phyloP scores from a whole-genome alignment of 2,329 filamentous ascomycete genomes.

The Botrytis porri region DNA sequence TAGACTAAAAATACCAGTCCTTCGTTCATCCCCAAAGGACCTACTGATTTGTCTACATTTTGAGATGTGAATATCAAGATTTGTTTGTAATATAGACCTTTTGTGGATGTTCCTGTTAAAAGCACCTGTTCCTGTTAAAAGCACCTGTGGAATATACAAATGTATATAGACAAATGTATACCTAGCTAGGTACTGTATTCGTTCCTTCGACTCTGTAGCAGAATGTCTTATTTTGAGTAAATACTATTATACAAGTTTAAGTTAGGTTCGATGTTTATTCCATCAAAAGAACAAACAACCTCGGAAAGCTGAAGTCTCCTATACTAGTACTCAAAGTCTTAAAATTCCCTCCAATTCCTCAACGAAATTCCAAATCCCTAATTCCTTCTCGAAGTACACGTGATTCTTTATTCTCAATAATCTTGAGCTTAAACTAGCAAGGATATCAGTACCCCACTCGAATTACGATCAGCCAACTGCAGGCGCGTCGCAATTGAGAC shows the following conservation, averaged over 20 bases:
- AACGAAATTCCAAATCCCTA: not conserved
- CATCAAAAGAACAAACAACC: not conserved
- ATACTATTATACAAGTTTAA: not conserved
- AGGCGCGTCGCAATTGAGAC: slow-evolving; percentile 14
- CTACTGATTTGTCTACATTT: not conserved
- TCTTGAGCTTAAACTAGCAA: slow-evolving; percentile 2
- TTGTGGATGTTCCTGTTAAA: not conserved
- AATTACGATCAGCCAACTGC: slow-evolving; percentile 17
- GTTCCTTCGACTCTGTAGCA: not conserved
- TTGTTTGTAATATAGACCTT: not conserved
- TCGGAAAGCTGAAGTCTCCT: not conserved
- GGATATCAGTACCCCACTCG: slow-evolving; percentile 18
- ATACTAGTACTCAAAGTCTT: not conserved
- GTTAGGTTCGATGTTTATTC: not conserved
- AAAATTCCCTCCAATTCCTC: not conserved
- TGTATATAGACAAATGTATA: not conserved
- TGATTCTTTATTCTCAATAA: slow-evolving; percentile 15
- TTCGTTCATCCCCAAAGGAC: slow-evolving; percentile 30
- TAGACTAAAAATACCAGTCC: slow-evolving; percentile 39
- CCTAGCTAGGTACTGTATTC: not conserved
- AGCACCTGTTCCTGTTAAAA: not conserved
- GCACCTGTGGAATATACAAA: not conserved
- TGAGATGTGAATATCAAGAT: not conserved
- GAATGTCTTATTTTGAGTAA: not conserved
- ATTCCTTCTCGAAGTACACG: slow-evolving; percentile 11